Evolutionary conservation across 2,329 filamentous ascomycete genomes (phyloP).

Genomic region (Penicillium sp.): DNA sequence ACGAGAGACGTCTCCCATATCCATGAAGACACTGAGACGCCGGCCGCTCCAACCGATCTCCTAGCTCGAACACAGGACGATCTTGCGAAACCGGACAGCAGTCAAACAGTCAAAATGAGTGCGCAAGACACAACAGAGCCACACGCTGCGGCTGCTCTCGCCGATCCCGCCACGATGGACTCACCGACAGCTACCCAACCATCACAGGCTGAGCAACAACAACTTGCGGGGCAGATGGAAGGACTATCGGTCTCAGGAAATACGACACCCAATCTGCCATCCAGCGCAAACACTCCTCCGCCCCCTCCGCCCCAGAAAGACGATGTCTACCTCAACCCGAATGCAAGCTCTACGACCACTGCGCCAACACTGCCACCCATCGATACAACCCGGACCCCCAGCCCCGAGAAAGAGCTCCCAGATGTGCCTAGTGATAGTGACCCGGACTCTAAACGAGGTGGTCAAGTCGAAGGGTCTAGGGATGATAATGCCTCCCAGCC

Average conservation of each 20-base stretch:
- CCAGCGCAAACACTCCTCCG: constrained; percentile 18
- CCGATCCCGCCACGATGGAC: constrained; percentile 2
- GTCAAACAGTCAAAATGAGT: constrained; percentile 15
- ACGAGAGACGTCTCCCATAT: constrained; percentile 23
- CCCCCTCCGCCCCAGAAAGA: constrained; percentile 53
- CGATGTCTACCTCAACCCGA: constrained; percentile 51
- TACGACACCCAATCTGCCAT: constrained; percentile 18
- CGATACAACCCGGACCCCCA: constrained; percentile 35
- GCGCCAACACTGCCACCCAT: constrained; percentile 40
- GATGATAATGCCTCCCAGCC: constrained; percentile 66
- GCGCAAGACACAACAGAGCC: constrained; percentile 5
- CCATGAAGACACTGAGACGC: constrained; percentile 24
- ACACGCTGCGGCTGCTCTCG: background rate
- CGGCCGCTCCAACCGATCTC: constrained; percentile 21
- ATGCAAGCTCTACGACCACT: constrained; percentile 44
- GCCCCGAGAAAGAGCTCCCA: constrained; percentile 39
- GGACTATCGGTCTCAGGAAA: constrained; percentile 30
- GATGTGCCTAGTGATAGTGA: constrained; percentile 32
- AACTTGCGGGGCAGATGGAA: constrained; percentile 30
- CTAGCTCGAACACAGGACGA: constrained; percentile 20
- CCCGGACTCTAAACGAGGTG: constrained; percentile 47
- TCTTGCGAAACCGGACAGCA: constrained; percentile 10
- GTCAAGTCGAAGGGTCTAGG: constrained; percentile 59
- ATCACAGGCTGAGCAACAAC: constrained; percentile 18
- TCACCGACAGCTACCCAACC: constrained; percentile 9